Evolutionary conservation across 805 yeast genomes (phyloP).

Genomic region (Hanseniaspora singularis): DNA sequence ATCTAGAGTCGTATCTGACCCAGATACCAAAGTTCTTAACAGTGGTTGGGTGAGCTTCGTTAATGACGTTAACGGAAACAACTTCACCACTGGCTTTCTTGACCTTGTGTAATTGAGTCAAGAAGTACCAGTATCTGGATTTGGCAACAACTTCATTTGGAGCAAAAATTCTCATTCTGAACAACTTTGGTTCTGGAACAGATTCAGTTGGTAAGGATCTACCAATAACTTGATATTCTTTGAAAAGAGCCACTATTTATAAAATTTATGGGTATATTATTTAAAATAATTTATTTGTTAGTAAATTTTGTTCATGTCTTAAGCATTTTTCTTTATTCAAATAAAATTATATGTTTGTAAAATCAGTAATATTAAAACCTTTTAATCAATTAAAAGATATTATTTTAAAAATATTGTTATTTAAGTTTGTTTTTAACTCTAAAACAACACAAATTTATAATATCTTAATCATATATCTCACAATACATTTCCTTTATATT

Average conservation of each 20-base stretch:
- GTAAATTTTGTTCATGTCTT: conserved; percentile 6
- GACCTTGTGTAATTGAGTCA: conserved; percentile 98
- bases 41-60: conserved; percentile 95
- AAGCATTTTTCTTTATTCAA: too few relatives aligned
- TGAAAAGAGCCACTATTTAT: conserved; percentile 75
- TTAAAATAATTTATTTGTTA: conserved; percentile 4
- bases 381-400: too few relatives aligned
- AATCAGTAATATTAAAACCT: too few relatives aligned
- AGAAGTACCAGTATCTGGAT: conserved; percentile 99
- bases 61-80: conserved; percentile 80
- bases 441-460: too few relatives aligned
- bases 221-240: conserved; percentile 99
- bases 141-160: conserved; percentile 98
- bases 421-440: too few relatives aligned
- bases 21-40: conserved; percentile 99
- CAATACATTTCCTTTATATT: too few relatives aligned
- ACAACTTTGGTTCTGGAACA: conserved; percentile 98
- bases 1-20: conserved; percentile 99
- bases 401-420: too few relatives aligned
- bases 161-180: conserved; percentile 99
- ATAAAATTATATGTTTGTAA: too few relatives aligned
- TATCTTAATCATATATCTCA: too few relatives aligned
- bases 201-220: conserved; percentile 99
- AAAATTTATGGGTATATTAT: neutral
- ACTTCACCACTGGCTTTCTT: conserved; percentile 99